Evolutionary conservation across 441 rosid species (phyloP), one percentile per base, ranked within the genome.

Genomic region (Euphorbia schlechtendalii): DNA sequence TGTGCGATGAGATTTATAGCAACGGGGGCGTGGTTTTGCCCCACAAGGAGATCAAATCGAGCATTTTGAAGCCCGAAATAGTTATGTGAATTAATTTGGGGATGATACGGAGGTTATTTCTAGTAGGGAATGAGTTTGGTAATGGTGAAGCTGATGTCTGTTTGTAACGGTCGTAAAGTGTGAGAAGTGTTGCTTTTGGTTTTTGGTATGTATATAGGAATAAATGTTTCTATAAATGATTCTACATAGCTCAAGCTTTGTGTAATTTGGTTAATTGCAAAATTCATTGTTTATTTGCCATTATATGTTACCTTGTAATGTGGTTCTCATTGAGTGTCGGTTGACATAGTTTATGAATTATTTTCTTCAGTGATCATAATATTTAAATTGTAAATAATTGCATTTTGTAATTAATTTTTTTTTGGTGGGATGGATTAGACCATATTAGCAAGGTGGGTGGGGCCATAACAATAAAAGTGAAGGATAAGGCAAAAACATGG

Each of bases 61-160:
- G 83, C 86, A 90, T 93, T 76, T 80, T 90, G 87, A 93, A 93
- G 82, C 97, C 98, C 0, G 97, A 93, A 78, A 93, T 93, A 40
- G 97, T 93, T 52, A 93, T 93, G 97, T 92, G 84, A 88, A 14
- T 20, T 25, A 46, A 34, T 45, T 5, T 20, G 36, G 27, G 1
- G 57, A 51, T 1, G 30, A 27, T 27, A 4, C 30, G 4, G 2
- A 62, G 51, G 67, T 36, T 24, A 36, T 64, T 34, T 56, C 30
- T 68, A 51, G 53, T 41, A 53, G 34, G 67, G 21, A 49, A 52
- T 65, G 59, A 40, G 38, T 64, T 13, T 22, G 38, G 70, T 67
- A 34, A 52, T 66, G 49, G 53, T 75, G 49, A 41, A 52, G 68
- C n/a, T 40, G 67, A 65, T 34, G 21, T 52, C 4, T 13, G 30